These are phyloP conservation scores for Eragrostis nindensis DNA, from an alignment of 176 grass and related monocot species.

Conservation along the genomic window DNA sequence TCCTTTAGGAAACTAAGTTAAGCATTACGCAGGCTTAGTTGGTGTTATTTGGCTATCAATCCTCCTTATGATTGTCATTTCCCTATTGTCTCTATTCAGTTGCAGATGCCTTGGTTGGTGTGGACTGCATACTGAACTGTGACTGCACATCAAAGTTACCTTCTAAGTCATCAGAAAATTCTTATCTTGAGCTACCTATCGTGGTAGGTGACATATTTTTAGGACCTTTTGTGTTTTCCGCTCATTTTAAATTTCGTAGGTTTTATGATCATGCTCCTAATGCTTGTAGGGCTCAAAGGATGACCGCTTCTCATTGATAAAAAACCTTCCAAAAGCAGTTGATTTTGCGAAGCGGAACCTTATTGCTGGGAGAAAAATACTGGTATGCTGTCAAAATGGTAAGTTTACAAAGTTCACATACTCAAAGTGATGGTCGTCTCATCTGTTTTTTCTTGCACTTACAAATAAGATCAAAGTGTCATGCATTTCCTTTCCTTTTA, in stretches of 20 bases:
- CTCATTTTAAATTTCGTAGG: conserved; percentile 27
- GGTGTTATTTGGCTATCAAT: conserved; percentile 13
- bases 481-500: neutral
- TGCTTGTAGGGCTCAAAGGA: conserved; percentile 79
- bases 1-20: conserved; percentile 1
- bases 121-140: conserved; percentile 86
- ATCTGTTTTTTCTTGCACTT: neutral
- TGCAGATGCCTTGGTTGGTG: conserved; percentile 50
- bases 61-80: conserved; percentile 20
- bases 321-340: conserved; percentile 62
- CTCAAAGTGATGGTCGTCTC: neutral
- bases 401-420: conserved; percentile 19
- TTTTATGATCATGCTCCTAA: conserved; percentile 43
- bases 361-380: conserved; percentile 51
- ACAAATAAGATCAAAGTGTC: neutral
- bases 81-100: conserved; percentile 57
- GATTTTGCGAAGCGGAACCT: conserved; percentile 76
- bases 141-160: conserved; percentile 55
- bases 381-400: conserved; percentile 93
- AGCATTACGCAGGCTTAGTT: neutral
- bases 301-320: conserved; percentile 73
- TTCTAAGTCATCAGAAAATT: conserved; percentile 48
- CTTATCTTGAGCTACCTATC: conserved; percentile 72
- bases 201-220: conserved; percentile 48
- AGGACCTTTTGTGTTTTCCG: neutral